phyloP scores from a whole-genome alignment of 345 rosid species.

The Trapa bicornis region DNA sequence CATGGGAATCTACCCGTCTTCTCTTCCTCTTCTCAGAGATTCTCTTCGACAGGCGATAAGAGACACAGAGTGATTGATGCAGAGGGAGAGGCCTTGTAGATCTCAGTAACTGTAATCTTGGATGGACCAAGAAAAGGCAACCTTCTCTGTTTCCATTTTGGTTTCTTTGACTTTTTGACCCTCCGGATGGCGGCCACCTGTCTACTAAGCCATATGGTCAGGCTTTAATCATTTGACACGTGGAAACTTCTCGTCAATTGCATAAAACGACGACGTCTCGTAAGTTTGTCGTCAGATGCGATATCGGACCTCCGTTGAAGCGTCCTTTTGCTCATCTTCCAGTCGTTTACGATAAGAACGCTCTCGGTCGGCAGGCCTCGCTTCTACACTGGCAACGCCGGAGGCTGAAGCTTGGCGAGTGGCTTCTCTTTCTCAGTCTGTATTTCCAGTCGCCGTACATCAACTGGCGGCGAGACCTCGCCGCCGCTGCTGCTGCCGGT shows the following conservation, averaged over 20 bases:
- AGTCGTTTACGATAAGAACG: not conserved
- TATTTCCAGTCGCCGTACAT: slow-evolving; percentile 29
- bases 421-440: too few relatives aligned
- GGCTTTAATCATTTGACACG: too few relatives aligned
- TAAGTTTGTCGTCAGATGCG: not conserved
- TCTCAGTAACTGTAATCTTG: not conserved
- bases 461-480: slow-evolving; percentile 60
- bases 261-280: not conserved
- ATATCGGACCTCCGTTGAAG: not conserved
- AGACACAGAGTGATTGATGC: too few relatives aligned
- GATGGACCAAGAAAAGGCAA: not conserved
- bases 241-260: too few relatives aligned
- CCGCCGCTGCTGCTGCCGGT: slow-evolving; percentile 92
- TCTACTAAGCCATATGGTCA: not conserved
- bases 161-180: not conserved
- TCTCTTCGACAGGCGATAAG: too few relatives aligned
- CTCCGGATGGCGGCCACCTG: not conserved
- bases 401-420: too few relatives aligned
- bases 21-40: not conserved
- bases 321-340: slow-evolving; percentile 5
- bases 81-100: not conserved
- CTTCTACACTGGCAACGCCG: too few relatives aligned
- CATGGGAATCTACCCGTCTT: not conserved
- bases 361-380: too few relatives aligned
- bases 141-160: not conserved